A percentile compares a stretch with the other conserved stretches of the same genome.
Evolutionary conservation across 2,329 filamentous ascomycete genomes (phyloP).

Genomic region (Ophiostoma ips): DNA sequence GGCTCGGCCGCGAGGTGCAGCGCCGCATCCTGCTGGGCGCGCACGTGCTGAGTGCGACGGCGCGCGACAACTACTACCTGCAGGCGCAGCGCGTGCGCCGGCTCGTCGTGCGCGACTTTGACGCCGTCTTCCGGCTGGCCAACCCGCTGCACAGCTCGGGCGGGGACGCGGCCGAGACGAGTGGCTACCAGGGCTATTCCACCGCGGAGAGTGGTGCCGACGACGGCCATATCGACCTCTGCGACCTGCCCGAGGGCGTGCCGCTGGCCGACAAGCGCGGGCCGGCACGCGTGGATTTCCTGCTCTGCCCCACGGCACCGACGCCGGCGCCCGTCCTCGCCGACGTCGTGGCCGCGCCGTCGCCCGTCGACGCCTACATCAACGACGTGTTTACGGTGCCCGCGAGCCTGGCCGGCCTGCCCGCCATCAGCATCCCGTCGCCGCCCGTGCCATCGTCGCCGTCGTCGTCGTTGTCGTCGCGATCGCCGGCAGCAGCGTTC

Average conservation of each 20-base stretch:
- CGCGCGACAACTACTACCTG: conserved; percentile 93
- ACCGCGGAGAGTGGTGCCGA: background rate
- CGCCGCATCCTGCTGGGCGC: conserved; percentile 78
- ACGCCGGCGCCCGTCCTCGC: conserved; percentile 29
- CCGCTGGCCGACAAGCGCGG: conserved; percentile 41
- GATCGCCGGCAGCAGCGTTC: background rate
- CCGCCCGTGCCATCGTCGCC: conserved; percentile 18
- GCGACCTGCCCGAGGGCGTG: conserved; percentile 41
- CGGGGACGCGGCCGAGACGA: conserved; percentile 44
- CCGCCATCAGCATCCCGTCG: conserved; percentile 72
- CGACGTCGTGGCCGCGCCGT: conserved; percentile 24
- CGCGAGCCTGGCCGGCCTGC: conserved; percentile 80
- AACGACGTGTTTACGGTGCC: conserved; percentile 96
- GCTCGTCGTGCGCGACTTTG: conserved; percentile 75
- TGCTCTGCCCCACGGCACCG: conserved; percentile 79
- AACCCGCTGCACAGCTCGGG: conserved; percentile 56
- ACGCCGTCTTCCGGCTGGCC: conserved; percentile 54
- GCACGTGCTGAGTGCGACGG: conserved; percentile 77
- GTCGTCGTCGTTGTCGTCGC: too few relatives aligned
- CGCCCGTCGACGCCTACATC: conserved; percentile 63
- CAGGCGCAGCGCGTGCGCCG: conserved; percentile 80
- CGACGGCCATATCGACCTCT: conserved; percentile 33
- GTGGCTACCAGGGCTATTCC: background rate
- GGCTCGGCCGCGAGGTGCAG: conserved; percentile 75
- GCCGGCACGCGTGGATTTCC: conserved; percentile 60